A percentile compares a stretch with the other conserved stretches of the same genome.
Evolutionary conservation across 1,284 basidiomycete species (phyloP).

Genomic region (Phlebopus sp.): DNA sequence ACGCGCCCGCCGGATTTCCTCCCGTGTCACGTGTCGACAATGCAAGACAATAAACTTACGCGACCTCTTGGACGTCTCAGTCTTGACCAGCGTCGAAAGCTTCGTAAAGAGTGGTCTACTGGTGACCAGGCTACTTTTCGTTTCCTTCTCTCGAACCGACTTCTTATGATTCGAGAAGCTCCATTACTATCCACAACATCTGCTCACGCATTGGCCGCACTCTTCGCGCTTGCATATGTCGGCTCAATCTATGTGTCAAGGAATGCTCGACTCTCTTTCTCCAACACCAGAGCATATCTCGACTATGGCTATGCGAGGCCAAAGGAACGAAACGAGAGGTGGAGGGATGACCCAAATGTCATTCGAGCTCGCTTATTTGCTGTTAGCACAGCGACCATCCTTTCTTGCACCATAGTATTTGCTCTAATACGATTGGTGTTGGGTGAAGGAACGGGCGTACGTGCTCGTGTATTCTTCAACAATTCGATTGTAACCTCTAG

Average conservation of each 20-base stretch:
- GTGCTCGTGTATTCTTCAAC: conserved; percentile 16
- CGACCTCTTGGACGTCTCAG: conserved; percentile 12
- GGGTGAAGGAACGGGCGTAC: conserved; percentile 28
- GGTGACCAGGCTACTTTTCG: conserved; percentile 1
- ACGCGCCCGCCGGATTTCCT: conserved; percentile 9
- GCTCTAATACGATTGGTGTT: conserved; percentile 35
- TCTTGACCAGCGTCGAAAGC: conserved; percentile 15
- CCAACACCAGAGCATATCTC: conserved; percentile 24
- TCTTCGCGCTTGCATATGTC: conserved; percentile 55
- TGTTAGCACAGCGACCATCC: conserved; percentile 53
- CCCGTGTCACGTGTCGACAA: not conserved
- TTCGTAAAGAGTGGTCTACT: conserved; percentile 14
- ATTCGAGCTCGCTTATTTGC: conserved; percentile 65
- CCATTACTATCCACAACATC: conserved; percentile 24
- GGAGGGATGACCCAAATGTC: conserved; percentile 73
- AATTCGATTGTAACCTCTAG: conserved; percentile 9
- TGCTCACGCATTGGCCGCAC: conserved; percentile 48
- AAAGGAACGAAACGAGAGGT: conserved; percentile 40
- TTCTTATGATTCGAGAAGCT: conserved; percentile 2
- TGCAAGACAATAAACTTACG: conserved; percentile 8
- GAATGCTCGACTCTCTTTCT: conserved; percentile 50
- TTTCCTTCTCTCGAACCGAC: conserved; percentile 13
- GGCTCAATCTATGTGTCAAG: conserved; percentile 63
- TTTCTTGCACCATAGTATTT: conserved; percentile 48
- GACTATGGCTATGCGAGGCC: conserved; percentile 30